Percentiles rank a stretch among this genome's conserved stretches.
Evolutionary conservation across 2,329 filamentous ascomycete genomes (phyloP).

Genomic region (Colletotrichum sp.): DNA sequence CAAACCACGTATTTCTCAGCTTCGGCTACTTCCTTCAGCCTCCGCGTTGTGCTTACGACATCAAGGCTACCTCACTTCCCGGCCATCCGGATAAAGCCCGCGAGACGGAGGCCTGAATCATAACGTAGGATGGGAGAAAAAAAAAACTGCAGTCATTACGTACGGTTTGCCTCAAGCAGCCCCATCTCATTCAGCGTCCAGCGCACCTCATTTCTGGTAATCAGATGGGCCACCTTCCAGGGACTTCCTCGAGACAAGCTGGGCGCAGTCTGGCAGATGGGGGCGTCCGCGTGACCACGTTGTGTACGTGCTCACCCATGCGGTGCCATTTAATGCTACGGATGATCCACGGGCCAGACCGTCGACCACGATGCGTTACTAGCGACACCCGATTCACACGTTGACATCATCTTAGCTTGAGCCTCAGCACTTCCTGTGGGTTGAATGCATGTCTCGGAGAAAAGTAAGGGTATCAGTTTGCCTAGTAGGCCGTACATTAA

Average conservation of each 20-base stretch:
- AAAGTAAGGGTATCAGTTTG: not conserved
- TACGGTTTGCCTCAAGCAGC: not conserved
- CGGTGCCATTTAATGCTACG: constrained; percentile 3
- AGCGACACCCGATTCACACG: not conserved
- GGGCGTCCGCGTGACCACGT: constrained; percentile 3
- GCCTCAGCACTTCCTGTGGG: not conserved
- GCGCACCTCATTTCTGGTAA: not conserved
- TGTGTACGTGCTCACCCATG: not conserved
- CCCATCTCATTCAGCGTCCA: not conserved
- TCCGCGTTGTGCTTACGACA: constrained; percentile 5
- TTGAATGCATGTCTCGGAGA: not conserved
- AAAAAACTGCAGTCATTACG: not conserved
- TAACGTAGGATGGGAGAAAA: not conserved
- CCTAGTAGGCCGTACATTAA: not conserved
- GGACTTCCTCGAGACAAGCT: not conserved
- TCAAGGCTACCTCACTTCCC: not conserved
- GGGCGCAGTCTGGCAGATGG: constrained; percentile 10
- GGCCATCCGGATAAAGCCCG: not conserved
- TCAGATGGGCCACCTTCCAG: not conserved
- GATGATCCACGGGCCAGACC: constrained; percentile 16
- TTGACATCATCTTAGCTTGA: constrained; percentile 11
- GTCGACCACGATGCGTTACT: not conserved
- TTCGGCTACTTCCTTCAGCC: not conserved
- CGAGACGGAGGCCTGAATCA: not conserved
- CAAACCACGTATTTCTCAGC: not conserved